Evolutionary conservation across 306 rosid genomes (phyloP).

Genomic region (Arachis hypogaea): DNA sequence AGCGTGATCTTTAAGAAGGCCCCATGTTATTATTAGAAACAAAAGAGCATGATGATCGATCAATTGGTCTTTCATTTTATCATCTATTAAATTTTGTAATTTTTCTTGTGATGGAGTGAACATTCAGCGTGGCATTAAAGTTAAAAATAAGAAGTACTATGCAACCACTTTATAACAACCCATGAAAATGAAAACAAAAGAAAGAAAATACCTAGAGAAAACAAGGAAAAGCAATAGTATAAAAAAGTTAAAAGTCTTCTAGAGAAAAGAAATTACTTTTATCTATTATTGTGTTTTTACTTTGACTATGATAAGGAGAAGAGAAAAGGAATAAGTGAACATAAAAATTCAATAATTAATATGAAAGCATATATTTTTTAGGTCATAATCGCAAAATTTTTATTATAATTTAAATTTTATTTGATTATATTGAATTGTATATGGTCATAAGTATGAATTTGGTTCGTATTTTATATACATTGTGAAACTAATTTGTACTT

Average conservation of each 20-base stretch:
- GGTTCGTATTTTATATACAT: no score
- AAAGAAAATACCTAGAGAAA: constrained; percentile 28
- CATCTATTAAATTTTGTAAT: background rate
- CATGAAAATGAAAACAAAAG: constrained; percentile 47
- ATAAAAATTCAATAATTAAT: no score
- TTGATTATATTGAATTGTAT: no score
- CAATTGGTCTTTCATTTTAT: background rate
- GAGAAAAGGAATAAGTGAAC: no score
- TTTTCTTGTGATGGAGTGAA: background rate
- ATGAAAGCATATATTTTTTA: no score
- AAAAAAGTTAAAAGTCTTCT: background rate
- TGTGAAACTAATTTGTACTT: no score
- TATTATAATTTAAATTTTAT: no score
- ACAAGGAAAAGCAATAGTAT: background rate
- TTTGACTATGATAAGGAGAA: background rate
- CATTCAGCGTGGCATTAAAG: constrained; percentile 11
- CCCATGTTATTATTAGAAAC: constrained; percentile 6
- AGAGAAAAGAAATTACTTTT: background rate
- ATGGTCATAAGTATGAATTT: no score
- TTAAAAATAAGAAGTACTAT: constrained; percentile 3
- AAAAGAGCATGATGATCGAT: background rate
- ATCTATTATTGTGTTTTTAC: no score
- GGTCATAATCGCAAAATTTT: no score
- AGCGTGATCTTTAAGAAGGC: constrained; percentile 32
- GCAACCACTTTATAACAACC: constrained; percentile 51